Evolutionary conservation across 192 early-diverging fungal species (phyloP), one percentile per base, ranked within the genome.

Genomic region (Phycomyces blakesleeanus): DNA sequence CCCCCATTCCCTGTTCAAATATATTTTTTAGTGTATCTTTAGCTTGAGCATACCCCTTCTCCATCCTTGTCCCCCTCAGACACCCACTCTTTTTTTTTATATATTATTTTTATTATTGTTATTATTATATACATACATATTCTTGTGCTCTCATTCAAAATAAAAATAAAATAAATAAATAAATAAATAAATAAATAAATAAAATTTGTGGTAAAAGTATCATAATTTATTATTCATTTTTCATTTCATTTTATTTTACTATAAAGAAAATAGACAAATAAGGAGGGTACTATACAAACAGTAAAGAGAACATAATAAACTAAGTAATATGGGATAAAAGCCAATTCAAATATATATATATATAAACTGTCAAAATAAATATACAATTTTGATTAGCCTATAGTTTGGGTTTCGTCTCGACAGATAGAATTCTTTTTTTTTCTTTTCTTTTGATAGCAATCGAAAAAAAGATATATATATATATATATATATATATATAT

Each of bases 21-120:
- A 55, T 26, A 8, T 44, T 41, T 59, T 22, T 34, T 56, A 37
- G 38, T 56, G 57, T 59, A 44, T 59, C 57, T 59, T 59, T 59
- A 59, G 57, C 24, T 37, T 56, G 50, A 21, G 55, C 42, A 53
- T 54, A 66, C n/a, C 55, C 63, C 1, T 44, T n/a, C n/a, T n/a
- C n/a, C n/a, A n/a, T n/a, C n/a, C n/a, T 20, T 12, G 63, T 55
- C n/a, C 55, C 53, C 41, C 54, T 38, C 1, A 56, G 53, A 52
- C 63, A 64, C 1, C 55, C 20, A 9, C 44, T 22, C 21, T 54
- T 66, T n/a, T 55, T 53, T 20, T 51, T 74, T 42, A 79, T 81
- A 47, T 47, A 41, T 41, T 41, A 6, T 41, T 41, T 41, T 41
- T 41, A 6, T 41, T 41, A 10, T 41, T n/a, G n/a, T n/a, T n/a